Conservation (phyloP, 768 basidiomycete genomes). For the Russula olivacea region DNA sequence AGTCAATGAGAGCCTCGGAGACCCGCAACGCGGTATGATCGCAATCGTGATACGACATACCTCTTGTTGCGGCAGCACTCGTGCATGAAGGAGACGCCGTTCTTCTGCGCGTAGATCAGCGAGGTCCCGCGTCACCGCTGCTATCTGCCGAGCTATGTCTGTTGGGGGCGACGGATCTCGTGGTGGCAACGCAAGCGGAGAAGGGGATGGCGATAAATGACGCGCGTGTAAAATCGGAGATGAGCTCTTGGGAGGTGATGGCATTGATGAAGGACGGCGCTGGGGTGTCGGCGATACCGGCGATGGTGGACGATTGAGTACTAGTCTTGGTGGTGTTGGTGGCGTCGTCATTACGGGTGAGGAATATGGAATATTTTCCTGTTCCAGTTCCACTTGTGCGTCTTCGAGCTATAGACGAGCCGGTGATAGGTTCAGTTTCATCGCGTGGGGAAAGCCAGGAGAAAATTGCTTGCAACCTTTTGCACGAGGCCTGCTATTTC, state of each 20-base stretch:
- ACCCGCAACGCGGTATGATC: neutral
- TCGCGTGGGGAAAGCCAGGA: too few species aligned
- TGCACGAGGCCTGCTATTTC: conserved; percentile 17
- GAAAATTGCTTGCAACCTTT: conserved; percentile 8
- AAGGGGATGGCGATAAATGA: neutral
- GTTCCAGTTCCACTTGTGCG: conserved; percentile 6
- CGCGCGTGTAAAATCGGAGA: neutral
- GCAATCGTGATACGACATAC: conserved; percentile 3
- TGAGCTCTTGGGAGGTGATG: neutral
- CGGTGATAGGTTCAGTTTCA: neutral
- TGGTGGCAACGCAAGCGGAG: neutral
- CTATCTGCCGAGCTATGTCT: conserved; percentile 17
- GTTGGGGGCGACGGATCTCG: neutral
- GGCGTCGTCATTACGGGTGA: neutral
- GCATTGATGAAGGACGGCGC: neutral
- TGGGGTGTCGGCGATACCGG: conserved; percentile 8
- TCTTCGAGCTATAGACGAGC: conserved; percentile 14
- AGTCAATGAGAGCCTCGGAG: neutral
- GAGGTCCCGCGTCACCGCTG: conserved; percentile 8
- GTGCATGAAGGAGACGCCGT: conserved; percentile 4
- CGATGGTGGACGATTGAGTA: neutral
- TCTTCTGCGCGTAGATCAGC: conserved; percentile 7
- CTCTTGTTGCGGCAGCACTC: neutral
- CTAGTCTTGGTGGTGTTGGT: neutral
- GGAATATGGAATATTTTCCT: neutral